phyloP scores from a whole-genome alignment of 2,329 filamentous ascomycete genomes.

The Aspergillus caelatus region DNA sequence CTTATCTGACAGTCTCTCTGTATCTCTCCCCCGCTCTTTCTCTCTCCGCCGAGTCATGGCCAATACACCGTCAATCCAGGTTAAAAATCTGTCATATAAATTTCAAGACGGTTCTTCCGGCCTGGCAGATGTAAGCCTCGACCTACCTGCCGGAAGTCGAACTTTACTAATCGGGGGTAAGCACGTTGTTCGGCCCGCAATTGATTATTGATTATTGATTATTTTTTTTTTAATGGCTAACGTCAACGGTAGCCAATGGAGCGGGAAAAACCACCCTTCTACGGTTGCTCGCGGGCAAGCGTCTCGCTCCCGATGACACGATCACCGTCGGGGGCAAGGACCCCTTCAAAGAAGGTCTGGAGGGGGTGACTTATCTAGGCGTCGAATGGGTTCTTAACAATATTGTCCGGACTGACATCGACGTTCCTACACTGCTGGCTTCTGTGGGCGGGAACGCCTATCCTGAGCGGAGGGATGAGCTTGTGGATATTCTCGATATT shows the following conservation, averaged over 20 bases:
- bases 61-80: slow-evolving; percentile 62
- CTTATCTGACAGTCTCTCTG: not conserved
- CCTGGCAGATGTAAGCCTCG: slow-evolving; percentile 71
- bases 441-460: slow-evolving; percentile 87
- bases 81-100: slow-evolving; percentile 78
- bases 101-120: slow-evolving; percentile 87
- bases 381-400: slow-evolving; percentile 98
- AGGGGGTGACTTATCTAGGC: slow-evolving; percentile 95
- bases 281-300: slow-evolving; percentile 91
- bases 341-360: slow-evolving; percentile 85
- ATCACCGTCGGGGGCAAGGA: slow-evolving; percentile 82
- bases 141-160: slow-evolving; percentile 79
- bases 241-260: slow-evolving; percentile 69
- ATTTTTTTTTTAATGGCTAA: slow-evolving; percentile 12
- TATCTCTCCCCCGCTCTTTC: not conserved
- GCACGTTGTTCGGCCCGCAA: slow-evolving; percentile 8
- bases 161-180: slow-evolving; percentile 86
- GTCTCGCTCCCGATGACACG: slow-evolving; percentile 75
- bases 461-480: slow-evolving; percentile 78
- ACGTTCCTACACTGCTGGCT: slow-evolving; percentile 79
- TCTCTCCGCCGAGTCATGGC: slow-evolving; percentile 21
- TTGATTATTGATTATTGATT: slow-evolving; percentile 37
- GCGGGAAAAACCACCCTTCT: slow-evolving; percentile 97
- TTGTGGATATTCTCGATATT: slow-evolving; percentile 86
- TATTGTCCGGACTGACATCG: slow-evolving; percentile 93